Evolutionary conservation across 2,329 filamentous ascomycete species (phyloP).

Genomic region (Cladosporium sphaerospermum): DNA sequence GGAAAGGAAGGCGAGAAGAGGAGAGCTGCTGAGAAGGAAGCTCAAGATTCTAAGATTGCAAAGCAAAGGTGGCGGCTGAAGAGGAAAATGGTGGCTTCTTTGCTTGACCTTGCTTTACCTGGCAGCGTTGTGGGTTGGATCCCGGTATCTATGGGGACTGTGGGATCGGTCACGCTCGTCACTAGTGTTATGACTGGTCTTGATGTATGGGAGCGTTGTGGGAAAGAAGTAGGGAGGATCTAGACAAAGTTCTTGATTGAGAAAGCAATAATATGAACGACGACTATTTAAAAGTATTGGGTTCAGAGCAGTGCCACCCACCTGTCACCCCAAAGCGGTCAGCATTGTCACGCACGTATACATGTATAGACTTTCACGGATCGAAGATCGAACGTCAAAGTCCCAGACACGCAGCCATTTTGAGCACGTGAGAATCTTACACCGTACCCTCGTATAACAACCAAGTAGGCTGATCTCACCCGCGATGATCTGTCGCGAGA

Average conservation of each 20-base stretch:
- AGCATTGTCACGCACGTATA: too few species aligned
- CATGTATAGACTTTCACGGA: too few species aligned
- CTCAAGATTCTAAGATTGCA: background rate
- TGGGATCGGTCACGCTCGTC: background rate
- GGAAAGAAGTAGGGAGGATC: background rate
- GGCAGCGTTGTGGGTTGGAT: conserved; percentile 4
- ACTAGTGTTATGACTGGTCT: background rate
- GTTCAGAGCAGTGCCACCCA: too few species aligned
- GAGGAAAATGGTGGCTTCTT: conserved; percentile 1
- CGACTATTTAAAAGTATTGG: too few species aligned
- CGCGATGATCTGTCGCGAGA: too few species aligned
- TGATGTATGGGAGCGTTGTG: conserved; percentile 8
- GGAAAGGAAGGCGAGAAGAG: background rate
- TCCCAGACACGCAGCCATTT: too few species aligned
- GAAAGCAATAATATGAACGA: too few species aligned
- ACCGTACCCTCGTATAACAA: too few species aligned
- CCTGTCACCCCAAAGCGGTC: too few species aligned
- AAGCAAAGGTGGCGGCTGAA: background rate
- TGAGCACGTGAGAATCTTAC: too few species aligned
- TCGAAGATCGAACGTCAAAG: too few species aligned
- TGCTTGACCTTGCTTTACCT: conserved; percentile 1
- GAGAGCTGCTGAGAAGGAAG: background rate
- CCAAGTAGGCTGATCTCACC: too few species aligned
- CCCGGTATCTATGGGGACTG: background rate
- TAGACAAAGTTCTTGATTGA: background rate